phyloP scores from a whole-genome alignment of 2,329 filamentous ascomycete species.

The Alternaria triticina region DNA sequence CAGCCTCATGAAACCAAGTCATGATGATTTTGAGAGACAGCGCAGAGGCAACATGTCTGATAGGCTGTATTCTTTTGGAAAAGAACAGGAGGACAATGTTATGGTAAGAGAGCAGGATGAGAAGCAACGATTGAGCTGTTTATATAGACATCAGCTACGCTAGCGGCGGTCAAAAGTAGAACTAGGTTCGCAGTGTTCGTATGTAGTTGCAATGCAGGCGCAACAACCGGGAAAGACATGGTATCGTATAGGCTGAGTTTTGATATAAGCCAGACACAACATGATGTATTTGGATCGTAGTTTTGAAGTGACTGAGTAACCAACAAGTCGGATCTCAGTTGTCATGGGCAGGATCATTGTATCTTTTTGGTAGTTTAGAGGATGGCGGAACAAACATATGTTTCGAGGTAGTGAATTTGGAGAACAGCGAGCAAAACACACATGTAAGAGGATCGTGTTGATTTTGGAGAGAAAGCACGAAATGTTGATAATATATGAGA shows the following conservation, averaged over 20 bases:
- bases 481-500: background rate
- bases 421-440: background rate
- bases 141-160: background rate
- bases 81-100: background rate
- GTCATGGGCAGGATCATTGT: background rate
- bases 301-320: background rate
- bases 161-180: background rate
- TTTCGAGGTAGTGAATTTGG: background rate
- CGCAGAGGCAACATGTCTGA: background rate
- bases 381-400: background rate
- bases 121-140: background rate
- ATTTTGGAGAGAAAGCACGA: no score
- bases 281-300: fast-evolving
- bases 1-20: background rate
- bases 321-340: background rate
- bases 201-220: background rate
- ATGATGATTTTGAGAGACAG: background rate
- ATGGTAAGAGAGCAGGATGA: background rate
- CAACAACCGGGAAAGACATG: background rate
- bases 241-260: no score
- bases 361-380: no score
- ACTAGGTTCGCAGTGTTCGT: background rate
- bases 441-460: no score
- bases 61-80: no score
- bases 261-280: background rate